A percentile compares a stretch with the other conserved stretches of the same genome.
Conservation (phyloP, 2,329 filamentous ascomycete species). For the Penicillium sumatraense region DNA sequence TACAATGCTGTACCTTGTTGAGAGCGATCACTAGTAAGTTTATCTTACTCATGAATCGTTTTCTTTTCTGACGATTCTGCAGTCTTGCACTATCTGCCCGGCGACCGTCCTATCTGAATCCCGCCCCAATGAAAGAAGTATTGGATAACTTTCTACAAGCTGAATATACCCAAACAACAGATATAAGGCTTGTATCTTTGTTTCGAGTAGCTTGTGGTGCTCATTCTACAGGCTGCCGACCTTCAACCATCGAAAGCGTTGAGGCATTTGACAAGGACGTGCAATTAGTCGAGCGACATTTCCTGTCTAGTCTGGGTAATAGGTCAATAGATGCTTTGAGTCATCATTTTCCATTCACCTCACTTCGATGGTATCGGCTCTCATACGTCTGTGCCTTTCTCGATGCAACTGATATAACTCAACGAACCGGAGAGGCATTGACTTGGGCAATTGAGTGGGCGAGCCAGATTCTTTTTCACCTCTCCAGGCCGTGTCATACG, state of each 20-base stretch:
- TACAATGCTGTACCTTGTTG: slow-evolving; percentile 8
- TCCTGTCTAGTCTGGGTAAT: not conserved
- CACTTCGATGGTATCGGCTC: slow-evolving; percentile 6
- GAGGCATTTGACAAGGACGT: slow-evolving; percentile 10
- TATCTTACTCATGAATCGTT: not conserved
- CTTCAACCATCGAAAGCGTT: slow-evolving; percentile 9
- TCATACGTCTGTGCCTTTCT: slow-evolving; percentile 11
- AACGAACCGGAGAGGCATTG: slow-evolving; percentile 4
- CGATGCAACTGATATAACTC: slow-evolving; percentile 1
- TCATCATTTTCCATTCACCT: slow-evolving; percentile 7
- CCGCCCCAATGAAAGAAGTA: slow-evolving; percentile 1
- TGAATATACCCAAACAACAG: slow-evolving; percentile 4
- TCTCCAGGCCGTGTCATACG: not conserved
- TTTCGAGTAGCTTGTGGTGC: slow-evolving; percentile 6
- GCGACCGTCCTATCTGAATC: slow-evolving; percentile 10
- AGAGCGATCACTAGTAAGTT: slow-evolving; percentile 12
- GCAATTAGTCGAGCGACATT: not conserved
- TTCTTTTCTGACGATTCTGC: not conserved
- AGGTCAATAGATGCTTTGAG: not conserved
- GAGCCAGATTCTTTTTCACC: slow-evolving; percentile 6
- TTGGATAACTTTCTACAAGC: not conserved
- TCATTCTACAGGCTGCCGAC: slow-evolving; percentile 2
- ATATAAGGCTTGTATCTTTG: slow-evolving; percentile 1
- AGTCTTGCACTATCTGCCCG: slow-evolving; percentile 9
- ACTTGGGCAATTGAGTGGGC: slow-evolving; percentile 11